Conservation (phyloP, 2,329 filamentous ascomycete genomes). For the Fusarium zealandicum region DNA sequence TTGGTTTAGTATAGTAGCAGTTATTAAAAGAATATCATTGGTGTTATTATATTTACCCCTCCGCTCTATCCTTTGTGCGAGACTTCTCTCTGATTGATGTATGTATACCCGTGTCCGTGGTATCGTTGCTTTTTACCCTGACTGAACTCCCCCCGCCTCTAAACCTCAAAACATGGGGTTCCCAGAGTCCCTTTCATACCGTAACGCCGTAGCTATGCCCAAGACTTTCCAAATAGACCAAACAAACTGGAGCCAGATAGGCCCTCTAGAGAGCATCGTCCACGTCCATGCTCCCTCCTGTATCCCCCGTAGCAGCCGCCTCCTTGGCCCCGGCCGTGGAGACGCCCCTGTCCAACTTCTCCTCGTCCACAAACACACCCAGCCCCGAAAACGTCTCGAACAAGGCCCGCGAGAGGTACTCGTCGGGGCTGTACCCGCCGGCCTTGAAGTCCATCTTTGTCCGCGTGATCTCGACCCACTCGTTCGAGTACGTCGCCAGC, state of each 20-base stretch:
- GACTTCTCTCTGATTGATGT: neutral
- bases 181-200: constrained; percentile 13
- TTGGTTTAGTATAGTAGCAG: constrained; percentile 39
- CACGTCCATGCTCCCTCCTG: constrained; percentile 54
- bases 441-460: constrained; percentile 72
- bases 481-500: constrained; percentile 74
- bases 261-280: constrained; percentile 55
- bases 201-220: constrained; percentile 41
- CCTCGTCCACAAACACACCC: constrained; percentile 85
- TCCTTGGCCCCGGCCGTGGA: constrained; percentile 47
- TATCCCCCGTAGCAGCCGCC: constrained; percentile 44
- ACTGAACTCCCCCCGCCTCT: constrained; percentile 13
- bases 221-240: neutral
- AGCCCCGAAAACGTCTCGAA: constrained; percentile 91
- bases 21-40: constrained; percentile 32
- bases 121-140: constrained; percentile 13
- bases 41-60: constrained; percentile 5
- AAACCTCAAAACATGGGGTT: neutral
- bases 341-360: constrained; percentile 58
- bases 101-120: neutral
- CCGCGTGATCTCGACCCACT: constrained; percentile 73
- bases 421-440: constrained; percentile 82
- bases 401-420: constrained; percentile 82
- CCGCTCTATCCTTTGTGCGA: neutral
- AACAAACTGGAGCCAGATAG: neutral